These are phyloP conservation scores for Suhomyces choctaworum DNA, from an alignment of 1,139 yeast species.

Conservation along the genomic window DNA sequence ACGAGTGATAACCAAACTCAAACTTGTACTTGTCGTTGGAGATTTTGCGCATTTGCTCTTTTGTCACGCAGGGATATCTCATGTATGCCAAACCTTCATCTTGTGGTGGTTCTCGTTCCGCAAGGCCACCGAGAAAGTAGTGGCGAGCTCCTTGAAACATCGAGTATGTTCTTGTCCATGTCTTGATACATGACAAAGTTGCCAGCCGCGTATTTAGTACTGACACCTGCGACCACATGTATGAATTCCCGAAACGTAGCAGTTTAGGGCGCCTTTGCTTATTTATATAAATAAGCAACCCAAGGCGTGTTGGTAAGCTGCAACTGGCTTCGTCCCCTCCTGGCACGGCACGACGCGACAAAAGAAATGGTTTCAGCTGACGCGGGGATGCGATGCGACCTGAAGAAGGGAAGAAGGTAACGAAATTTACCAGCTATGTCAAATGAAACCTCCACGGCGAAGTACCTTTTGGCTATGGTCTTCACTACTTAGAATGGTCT, in stretches of 20 bases:
- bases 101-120: conserved; percentile 16
- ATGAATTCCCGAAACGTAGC: too few relatives aligned
- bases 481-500: too few relatives aligned
- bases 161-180: background rate
- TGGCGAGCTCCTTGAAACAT: conserved; percentile 29
- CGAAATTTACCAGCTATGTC: too few relatives aligned
- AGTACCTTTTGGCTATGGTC: too few relatives aligned
- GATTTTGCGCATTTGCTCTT: conserved; percentile 39
- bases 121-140: conserved; percentile 28
- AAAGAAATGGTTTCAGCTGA: background rate
- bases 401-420: too few relatives aligned
- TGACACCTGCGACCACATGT: too few relatives aligned
- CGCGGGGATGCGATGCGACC: too few relatives aligned
- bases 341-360: background rate
- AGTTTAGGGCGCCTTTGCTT: too few relatives aligned
- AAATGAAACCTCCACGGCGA: too few relatives aligned
- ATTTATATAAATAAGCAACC: too few relatives aligned
- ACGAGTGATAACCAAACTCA: conserved; percentile 48
- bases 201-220: too few relatives aligned
- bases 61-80: conserved; percentile 43
- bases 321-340: background rate
- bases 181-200: too few relatives aligned
- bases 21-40: conserved; percentile 45
- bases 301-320: background rate
- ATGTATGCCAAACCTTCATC: conserved; percentile 41